Conservation (phyloP, 2,329 filamentous ascomycete species). For the Talaromyces sp. region DNA sequence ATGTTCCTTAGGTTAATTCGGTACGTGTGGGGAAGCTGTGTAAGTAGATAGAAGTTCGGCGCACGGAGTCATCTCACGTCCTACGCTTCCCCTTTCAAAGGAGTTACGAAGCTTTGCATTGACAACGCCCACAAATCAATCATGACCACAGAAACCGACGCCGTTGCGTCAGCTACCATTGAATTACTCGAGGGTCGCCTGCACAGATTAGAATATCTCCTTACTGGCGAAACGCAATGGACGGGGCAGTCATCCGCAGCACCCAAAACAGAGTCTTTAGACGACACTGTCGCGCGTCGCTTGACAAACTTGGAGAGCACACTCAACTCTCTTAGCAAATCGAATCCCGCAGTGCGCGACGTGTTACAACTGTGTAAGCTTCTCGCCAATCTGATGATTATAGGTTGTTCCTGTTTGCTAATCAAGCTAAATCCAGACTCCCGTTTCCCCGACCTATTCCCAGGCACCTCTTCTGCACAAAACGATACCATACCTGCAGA, state of each 20-base stretch:
- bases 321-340: conserved; percentile 37
- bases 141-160: conserved; percentile 36
- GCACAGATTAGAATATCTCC: conserved; percentile 44
- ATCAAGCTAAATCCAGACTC: conserved; percentile 31
- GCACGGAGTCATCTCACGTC: neutral
- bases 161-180: conserved; percentile 39
- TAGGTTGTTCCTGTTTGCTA: neutral
- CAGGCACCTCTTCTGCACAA: conserved; percentile 28
- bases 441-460: conserved; percentile 43
- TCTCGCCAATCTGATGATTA: neutral
- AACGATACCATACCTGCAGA: conserved; percentile 32
- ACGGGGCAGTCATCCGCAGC: conserved; percentile 36
- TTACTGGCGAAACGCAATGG: conserved; percentile 42
- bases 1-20: neutral
- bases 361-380: conserved; percentile 42
- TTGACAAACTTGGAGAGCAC: conserved; percentile 38
- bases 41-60: neutral
- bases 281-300: conserved; percentile 40
- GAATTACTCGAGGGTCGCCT: conserved; percentile 46
- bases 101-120: neutral
- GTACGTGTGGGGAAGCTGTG: neutral
- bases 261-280: conserved; percentile 33
- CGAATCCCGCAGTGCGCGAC: conserved; percentile 40
- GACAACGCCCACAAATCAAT: conserved; percentile 9
- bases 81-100: neutral